Base-by-base conservation (phyloP, 2,329 filamentous ascomycete genomes). In the Sclerotinia borealis region DNA sequence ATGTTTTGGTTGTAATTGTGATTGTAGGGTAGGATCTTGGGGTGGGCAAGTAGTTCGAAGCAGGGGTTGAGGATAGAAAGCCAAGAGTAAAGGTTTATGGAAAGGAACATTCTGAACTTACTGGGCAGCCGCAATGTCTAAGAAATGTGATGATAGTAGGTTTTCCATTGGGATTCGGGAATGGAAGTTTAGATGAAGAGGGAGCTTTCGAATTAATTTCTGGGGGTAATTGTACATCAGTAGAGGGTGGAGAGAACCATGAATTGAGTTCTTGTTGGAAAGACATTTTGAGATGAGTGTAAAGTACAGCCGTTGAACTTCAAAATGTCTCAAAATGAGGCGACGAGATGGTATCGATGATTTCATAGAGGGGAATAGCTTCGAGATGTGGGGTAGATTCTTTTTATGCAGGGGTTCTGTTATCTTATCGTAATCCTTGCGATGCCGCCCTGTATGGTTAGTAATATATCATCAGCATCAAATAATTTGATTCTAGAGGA, bases 51-150 rank as follows among this genome's bases (percentile, higher is more conserved):
- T 56, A 2, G 1, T 3, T 29, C 13, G 19, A 27, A 9, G 10
- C 4, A 15, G 10, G 17, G 13, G n/a, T 27, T 3, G n/a, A 27
- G 10, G 11, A 31, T 10, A 37, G 7, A 15, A 37, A n/a, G 10
- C 10, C 3, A 29, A 13, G 6, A 10, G 31, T 19, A 22, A 15
- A 31, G 2, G 6, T 17, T n/a, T n/a, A 31, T 47, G 3, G 1
- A 17, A 7, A 25, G 7, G 3, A 19, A 27, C 10, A 17, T 19
- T 2, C 13, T 19, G 29, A 11, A 75, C 81, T 72, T 81, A 89
- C 88, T 90, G 88, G 88, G 76, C 88, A 90, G 39, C 88, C 89
- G 72, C 88, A 91, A 73, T 91, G 88, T 39, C 89, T 80, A 7
- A 92, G 79, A 70, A 92, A 92, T 19, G 85, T 81, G 25, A 92